Percentiles rank a stretch among this genome's conserved stretches.
Conservation (phyloP, 2,329 filamentous ascomycete species). For the Cladophialophora bantiana region DNA sequence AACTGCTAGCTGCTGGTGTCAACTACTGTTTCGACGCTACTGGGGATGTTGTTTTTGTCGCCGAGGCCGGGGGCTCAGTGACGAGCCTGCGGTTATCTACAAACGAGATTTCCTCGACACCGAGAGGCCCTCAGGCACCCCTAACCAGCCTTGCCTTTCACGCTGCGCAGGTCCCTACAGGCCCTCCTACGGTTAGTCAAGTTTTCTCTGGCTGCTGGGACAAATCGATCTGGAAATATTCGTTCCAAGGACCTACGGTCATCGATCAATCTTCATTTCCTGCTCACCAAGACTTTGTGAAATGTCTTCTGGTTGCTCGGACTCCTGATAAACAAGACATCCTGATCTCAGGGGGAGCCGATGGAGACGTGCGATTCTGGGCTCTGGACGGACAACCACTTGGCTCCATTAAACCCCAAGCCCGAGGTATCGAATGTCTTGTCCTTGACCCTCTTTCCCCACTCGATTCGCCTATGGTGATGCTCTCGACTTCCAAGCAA, state of each 20-base stretch:
- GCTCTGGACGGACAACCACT: slow-evolving; percentile 72
- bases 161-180: slow-evolving; percentile 50
- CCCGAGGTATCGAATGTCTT: slow-evolving; percentile 80
- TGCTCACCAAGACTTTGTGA: slow-evolving; percentile 76
- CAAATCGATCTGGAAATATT: slow-evolving; percentile 87
- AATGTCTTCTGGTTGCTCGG: slow-evolving; percentile 70
- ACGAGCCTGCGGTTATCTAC: slow-evolving; percentile 62
- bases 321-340: slow-evolving; percentile 66
- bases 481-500: slow-evolving; percentile 81
- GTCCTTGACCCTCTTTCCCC: slow-evolving; percentile 73
- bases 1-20: slow-evolving; percentile 73
- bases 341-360: slow-evolving; percentile 77
- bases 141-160: slow-evolving; percentile 77
- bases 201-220: slow-evolving; percentile 95
- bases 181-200: slow-evolving; percentile 46
- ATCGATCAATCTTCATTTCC: slow-evolving; percentile 33
- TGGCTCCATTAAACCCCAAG: slow-evolving; percentile 78
- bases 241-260: slow-evolving; percentile 70
- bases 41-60: slow-evolving; percentile 70
- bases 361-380: slow-evolving; percentile 85
- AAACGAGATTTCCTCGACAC: slow-evolving; percentile 49
- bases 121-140: slow-evolving; percentile 78
- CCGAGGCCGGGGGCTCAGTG: slow-evolving; percentile 84
- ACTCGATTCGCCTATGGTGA: slow-evolving; percentile 57
- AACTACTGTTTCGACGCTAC: slow-evolving; percentile 31